Conservation (phyloP, 257 asterid species). For the Salvia miltiorrhiza region DNA sequence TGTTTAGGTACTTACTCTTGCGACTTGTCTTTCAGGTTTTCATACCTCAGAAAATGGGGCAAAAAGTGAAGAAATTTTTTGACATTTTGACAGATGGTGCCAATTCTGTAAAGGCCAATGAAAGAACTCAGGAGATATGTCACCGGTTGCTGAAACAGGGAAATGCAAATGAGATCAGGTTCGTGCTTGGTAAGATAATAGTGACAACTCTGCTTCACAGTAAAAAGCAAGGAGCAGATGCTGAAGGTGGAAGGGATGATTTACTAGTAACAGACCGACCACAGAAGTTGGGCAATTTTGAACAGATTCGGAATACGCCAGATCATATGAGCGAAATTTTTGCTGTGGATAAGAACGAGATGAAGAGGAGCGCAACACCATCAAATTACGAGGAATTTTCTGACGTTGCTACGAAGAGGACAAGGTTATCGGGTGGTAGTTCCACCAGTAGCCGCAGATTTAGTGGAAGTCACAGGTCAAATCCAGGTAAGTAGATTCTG, state of each 20-base stretch:
- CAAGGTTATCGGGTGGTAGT: conserved; percentile 7
- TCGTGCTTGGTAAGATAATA: conserved; percentile 70
- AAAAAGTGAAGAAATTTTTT: conserved; percentile 29
- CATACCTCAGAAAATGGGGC: conserved; percentile 44
- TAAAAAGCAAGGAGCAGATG: conserved; percentile 5
- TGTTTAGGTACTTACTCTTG: conserved; percentile 7
- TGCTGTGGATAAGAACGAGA: conserved; percentile 1
- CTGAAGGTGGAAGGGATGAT: conserved; percentile 22
- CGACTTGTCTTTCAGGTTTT: conserved; percentile 52
- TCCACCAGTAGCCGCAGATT: conserved; percentile 1
- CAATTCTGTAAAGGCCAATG: conserved; percentile 19
- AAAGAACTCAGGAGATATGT: conserved; percentile 31
- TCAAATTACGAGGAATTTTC: conserved; percentile 13
- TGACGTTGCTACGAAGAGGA: conserved; percentile 24
- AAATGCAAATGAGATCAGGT: conserved; percentile 46
- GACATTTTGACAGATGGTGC: conserved; percentile 27
- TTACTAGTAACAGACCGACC: conserved; percentile 19
- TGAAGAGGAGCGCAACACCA: conserved; percentile 9
- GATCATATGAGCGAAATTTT: conserved; percentile 5
- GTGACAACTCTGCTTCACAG: conserved; percentile 39
- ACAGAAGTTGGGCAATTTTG: conserved; percentile 1
- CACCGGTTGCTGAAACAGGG: conserved; percentile 42
- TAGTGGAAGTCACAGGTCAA: background rate
- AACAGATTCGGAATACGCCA: conserved; percentile 14
- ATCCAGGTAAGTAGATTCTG: background rate